Conservation (phyloP, 2,329 filamentous ascomycete species). For the Calcarisporium arbuscula region DNA sequence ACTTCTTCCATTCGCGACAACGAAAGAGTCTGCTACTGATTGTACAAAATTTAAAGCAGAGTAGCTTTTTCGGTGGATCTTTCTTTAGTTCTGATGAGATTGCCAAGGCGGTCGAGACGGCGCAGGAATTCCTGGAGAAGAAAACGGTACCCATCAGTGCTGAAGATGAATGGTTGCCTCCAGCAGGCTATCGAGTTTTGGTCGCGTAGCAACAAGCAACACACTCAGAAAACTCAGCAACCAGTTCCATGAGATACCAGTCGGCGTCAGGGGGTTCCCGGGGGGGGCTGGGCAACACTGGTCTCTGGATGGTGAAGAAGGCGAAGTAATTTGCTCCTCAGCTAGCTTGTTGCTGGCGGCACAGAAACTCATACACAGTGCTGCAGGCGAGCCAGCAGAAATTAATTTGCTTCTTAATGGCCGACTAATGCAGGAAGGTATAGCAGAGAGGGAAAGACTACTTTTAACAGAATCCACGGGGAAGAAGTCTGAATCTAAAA, state of each 20-base stretch:
- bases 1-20: slow-evolving; percentile 79
- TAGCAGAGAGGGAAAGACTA: slow-evolving; percentile 27
- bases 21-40: slow-evolving; percentile 59
- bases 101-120: slow-evolving; percentile 55
- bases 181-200: slow-evolving; percentile 60
- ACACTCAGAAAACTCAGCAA: slow-evolving; percentile 61
- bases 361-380: slow-evolving; percentile 45
- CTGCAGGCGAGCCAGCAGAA: slow-evolving; percentile 34
- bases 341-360: slow-evolving; percentile 43
- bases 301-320: slow-evolving; percentile 52
- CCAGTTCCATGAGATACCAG: slow-evolving; percentile 67
- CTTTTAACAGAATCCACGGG: slow-evolving; percentile 11
- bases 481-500: slow-evolving; percentile 8
- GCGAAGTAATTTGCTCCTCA: slow-evolving; percentile 44
- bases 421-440: slow-evolving; percentile 35
- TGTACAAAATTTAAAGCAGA: slow-evolving; percentile 73
- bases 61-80: slow-evolving; percentile 78
- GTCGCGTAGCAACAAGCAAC: slow-evolving; percentile 53
- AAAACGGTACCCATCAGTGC: slow-evolving; percentile 50
- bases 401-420: slow-evolving; percentile 43
- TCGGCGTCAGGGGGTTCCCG: slow-evolving; percentile 65
- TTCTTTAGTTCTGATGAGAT: slow-evolving; percentile 65
- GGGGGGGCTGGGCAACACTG: slow-evolving; percentile 54
- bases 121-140: slow-evolving; percentile 60
- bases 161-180: slow-evolving; percentile 56